A percentile compares a stretch with the other conserved stretches of the same genome.
Evolutionary conservation across 164 flowering plant species (phyloP).

Genomic region (Saururus chinensis): DNA sequence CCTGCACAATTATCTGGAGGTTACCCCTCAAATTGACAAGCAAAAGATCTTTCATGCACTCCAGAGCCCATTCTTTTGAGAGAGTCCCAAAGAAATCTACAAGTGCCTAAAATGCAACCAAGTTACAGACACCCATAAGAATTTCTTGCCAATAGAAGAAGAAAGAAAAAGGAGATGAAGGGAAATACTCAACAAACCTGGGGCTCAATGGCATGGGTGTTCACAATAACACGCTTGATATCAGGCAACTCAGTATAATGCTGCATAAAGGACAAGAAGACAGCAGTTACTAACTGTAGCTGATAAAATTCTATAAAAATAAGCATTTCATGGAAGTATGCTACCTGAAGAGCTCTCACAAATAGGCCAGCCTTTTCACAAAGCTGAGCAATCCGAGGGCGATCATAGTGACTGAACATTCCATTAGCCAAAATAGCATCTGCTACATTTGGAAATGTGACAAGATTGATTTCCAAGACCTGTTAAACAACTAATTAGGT

Average conservation of each 20-base stretch:
- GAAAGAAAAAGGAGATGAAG: neutral
- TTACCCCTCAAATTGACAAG: constrained; percentile 90
- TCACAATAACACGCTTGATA: constrained; percentile 95
- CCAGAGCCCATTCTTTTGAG: constrained; percentile 96
- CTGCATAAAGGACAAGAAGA: constrained; percentile 35
- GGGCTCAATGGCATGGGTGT: constrained; percentile 99
- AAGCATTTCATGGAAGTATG: neutral
- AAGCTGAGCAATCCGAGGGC: constrained; percentile 96
- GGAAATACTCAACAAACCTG: constrained; percentile 49
- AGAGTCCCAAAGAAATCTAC: constrained; percentile 99
- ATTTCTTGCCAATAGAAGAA: neutral
- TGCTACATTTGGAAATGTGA: constrained; percentile 97
- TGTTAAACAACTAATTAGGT: constrained; percentile 13
- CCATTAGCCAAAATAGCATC: constrained; percentile 99
- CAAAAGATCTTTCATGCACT: constrained; percentile 98
- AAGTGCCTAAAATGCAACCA: constrained; percentile 56
- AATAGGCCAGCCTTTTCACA: constrained; percentile 98
- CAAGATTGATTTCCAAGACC: constrained; percentile 97
- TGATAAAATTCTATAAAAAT: neutral
- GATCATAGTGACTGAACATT: constrained; percentile 98
- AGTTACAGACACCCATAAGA: neutral
- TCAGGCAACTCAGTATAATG: constrained; percentile 92
- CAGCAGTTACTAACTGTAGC: neutral
- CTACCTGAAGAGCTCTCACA: constrained; percentile 80
- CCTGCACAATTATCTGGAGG: constrained; percentile 99